These are phyloP conservation scores for Drechslerella stenobrocha DNA, from an alignment of 2,329 filamentous ascomycete species.

Conservation along the genomic window DNA sequence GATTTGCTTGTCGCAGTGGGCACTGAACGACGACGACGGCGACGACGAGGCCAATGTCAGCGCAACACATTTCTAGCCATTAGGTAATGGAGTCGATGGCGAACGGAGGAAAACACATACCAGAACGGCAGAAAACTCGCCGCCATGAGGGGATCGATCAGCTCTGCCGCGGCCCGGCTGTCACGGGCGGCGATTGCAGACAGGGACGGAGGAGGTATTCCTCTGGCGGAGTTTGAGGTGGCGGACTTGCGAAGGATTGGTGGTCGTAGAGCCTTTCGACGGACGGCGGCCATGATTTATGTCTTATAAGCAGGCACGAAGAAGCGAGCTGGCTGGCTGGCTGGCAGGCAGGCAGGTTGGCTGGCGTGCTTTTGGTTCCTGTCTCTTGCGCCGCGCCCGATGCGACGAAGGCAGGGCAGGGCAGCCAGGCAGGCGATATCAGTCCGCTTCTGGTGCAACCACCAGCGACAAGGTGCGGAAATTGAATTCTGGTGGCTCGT, in stretches of 20 bases:
- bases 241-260: constrained; percentile 46
- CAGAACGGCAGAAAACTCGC: constrained; percentile 53
- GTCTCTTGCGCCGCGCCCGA: constrained; percentile 26
- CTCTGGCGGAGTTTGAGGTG: constrained; percentile 21
- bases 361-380: constrained; percentile 24
- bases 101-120: constrained; percentile 46
- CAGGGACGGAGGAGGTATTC: constrained; percentile 41
- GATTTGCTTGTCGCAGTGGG: constrained; percentile 53
- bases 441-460: constrained; percentile 46
- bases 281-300: constrained; percentile 26
- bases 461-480: constrained; percentile 40
- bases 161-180: constrained; percentile 37
- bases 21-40: constrained; percentile 45
- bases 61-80: constrained; percentile 14
- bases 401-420: constrained; percentile 9
- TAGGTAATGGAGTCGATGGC: background rate
- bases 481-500: constrained; percentile 20
- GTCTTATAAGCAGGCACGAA: constrained; percentile 14
- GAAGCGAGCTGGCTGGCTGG: constrained; percentile 4
- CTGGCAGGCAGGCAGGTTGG: background rate
- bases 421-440: constrained; percentile 30
- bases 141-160: constrained; percentile 52
- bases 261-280: constrained; percentile 45
- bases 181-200: constrained; percentile 43
- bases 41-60: constrained; percentile 33